Percentiles rank a stretch among this genome's conserved stretches.
Conservation (phyloP, 345 rosid genomes). For the Aethionema arabicum region DNA sequence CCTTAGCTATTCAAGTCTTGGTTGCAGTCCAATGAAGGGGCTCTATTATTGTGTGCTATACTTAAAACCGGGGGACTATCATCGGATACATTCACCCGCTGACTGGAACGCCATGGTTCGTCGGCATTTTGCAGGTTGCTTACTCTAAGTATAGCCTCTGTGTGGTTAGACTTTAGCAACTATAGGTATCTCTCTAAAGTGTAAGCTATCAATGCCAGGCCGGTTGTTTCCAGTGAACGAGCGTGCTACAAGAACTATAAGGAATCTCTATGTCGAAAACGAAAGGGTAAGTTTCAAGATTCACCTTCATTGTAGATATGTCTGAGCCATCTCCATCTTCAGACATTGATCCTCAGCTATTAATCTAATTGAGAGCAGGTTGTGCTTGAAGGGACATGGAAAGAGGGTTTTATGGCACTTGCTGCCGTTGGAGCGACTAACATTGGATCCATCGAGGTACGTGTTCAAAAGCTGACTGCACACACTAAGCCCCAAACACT, state of each 20-base stretch:
- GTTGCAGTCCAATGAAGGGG: constrained; percentile 78
- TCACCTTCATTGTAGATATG: constrained; percentile 9
- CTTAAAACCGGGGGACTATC: constrained; percentile 89
- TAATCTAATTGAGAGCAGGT: constrained; percentile 49
- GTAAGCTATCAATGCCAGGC: constrained; percentile 39
- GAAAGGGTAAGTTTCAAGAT: constrained; percentile 68
- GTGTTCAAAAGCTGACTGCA: not conserved
- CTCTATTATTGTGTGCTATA: constrained; percentile 95
- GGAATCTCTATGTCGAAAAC: constrained; percentile 87
- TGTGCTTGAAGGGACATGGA: constrained; percentile 91
- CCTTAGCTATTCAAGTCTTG: constrained; percentile 7
- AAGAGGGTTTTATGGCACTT: constrained; percentile 85
- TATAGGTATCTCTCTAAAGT: not conserved
- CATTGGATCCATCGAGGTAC: constrained; percentile 93
- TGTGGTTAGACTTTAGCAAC: constrained; percentile 12
- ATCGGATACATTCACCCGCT: constrained; percentile 88
- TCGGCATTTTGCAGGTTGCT: constrained; percentile 87
- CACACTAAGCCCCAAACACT: not conserved
- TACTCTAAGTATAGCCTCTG: constrained; percentile 7
- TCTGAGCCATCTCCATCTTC: not conserved
- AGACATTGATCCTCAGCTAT: constrained; percentile 20
- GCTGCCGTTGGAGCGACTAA: constrained; percentile 96
- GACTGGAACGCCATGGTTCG: constrained; percentile 85
- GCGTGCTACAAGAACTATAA: constrained; percentile 86
- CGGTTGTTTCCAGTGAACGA: constrained; percentile 74